Conservation (phyloP, 1,284 basidiomycete species). For the Singerocomus rubriflavus region DNA sequence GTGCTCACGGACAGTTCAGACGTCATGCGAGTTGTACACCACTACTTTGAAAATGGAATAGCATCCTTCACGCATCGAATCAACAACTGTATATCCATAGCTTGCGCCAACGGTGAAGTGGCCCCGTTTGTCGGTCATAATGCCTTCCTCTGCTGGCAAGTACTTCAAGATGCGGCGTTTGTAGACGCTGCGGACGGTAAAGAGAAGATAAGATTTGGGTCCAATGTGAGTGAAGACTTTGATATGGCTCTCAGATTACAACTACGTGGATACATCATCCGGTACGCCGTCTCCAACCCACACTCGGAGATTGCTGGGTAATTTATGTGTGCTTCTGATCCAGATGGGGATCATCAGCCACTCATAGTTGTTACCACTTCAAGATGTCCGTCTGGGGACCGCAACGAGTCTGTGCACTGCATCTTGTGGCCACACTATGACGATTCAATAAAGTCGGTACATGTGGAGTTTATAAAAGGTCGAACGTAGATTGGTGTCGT, state of each 20-base stretch:
- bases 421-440: too few relatives aligned
- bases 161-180: slow-evolving; percentile 77
- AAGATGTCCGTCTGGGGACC: too few relatives aligned
- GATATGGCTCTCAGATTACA: slow-evolving; percentile 76
- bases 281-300: slow-evolving; percentile 3
- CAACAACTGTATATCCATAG: slow-evolving; percentile 74
- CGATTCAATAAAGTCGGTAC: too few relatives aligned
- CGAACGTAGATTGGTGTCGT: too few relatives aligned
- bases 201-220: slow-evolving; percentile 80
- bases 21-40: slow-evolving; percentile 82
- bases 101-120: slow-evolving; percentile 75
- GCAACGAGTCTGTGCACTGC: too few relatives aligned
- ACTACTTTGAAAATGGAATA: slow-evolving; percentile 87
- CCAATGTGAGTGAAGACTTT: slow-evolving; percentile 85
- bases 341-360: slow-evolving; percentile 82
- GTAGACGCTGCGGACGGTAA: slow-evolving; percentile 54
- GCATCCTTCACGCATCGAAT: slow-evolving; percentile 81
- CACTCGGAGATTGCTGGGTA: slow-evolving; percentile 6
- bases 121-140: slow-evolving; percentile 90
- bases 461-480: too few relatives aligned
- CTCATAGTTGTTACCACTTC: too few relatives aligned
- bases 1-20: slow-evolving; percentile 38
- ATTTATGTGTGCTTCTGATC: not conserved
- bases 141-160: slow-evolving; percentile 82
- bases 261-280: slow-evolving; percentile 27